Conservation (phyloP, 2,329 filamentous ascomycete genomes). For the Chaetomium olivaceum region DNA sequence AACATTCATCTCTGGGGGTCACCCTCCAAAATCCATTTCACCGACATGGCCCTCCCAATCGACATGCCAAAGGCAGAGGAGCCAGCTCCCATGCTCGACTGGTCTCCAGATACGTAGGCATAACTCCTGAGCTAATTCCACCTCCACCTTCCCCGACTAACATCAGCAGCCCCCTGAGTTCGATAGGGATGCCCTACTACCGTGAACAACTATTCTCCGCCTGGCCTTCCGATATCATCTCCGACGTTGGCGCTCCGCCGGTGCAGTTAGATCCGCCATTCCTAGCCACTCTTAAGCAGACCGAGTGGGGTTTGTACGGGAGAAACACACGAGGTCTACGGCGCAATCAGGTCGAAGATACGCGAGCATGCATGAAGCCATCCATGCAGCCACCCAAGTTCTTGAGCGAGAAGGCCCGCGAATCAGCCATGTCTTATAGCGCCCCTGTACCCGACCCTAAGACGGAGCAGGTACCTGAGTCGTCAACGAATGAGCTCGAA, state of each 20-base stretch:
- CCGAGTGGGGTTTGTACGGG: constrained; percentile 76
- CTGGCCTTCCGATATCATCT: constrained; percentile 82
- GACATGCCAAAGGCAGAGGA: constrained; percentile 72
- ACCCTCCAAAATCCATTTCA: constrained; percentile 80
- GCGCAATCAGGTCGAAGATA: constrained; percentile 83
- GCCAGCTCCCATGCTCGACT: constrained; percentile 62
- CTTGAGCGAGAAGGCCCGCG: constrained; percentile 86
- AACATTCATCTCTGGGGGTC: constrained; percentile 87
- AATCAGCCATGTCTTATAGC: constrained; percentile 54
- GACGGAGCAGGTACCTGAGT: constrained; percentile 60
- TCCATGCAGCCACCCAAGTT: constrained; percentile 81
- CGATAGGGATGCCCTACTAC: constrained; percentile 91
- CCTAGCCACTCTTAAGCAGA: constrained; percentile 65
- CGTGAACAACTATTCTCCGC: constrained; percentile 82
- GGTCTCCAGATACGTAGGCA: constrained; percentile 68
- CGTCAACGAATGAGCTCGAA: constrained; percentile 66
- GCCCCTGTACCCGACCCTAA: constrained; percentile 47
- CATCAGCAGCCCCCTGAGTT: constrained; percentile 68
- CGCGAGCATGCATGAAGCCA: constrained; percentile 61
- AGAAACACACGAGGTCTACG: constrained; percentile 71
- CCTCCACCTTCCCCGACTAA: not conserved
- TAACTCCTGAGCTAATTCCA: not conserved
- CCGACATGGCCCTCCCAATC: constrained; percentile 74
- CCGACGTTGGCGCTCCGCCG: constrained; percentile 82
- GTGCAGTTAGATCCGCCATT: constrained; percentile 71